Conservation (phyloP, 2,329 filamentous ascomycete genomes). For the Zalaria sp. region DNA sequence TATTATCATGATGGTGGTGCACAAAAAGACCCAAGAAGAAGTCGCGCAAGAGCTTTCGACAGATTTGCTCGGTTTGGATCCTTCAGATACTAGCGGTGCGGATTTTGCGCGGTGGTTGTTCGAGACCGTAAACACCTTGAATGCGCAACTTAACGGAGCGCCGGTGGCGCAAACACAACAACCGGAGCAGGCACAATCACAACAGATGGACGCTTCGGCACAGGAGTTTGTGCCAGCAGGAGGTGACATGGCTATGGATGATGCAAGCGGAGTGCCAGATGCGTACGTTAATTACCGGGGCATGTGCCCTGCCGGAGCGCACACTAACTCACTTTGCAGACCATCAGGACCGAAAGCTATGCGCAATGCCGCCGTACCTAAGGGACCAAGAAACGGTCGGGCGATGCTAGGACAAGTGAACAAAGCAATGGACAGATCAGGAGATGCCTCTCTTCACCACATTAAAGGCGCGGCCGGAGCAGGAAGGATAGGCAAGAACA, state of each 20-base stretch:
- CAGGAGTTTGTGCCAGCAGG: conserved; percentile 17
- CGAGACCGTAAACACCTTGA: conserved; percentile 59
- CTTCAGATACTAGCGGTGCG: conserved; percentile 68
- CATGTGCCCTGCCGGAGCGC: too few species aligned
- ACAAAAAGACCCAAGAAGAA: conserved; percentile 83
- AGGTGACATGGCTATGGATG: conserved; percentile 62
- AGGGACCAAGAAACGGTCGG: conserved; percentile 38
- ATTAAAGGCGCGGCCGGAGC: conserved; percentile 56
- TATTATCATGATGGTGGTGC: conserved; percentile 92
- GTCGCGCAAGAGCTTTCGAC: conserved; percentile 78
- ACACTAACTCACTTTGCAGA: conserved; percentile 30
- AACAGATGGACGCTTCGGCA: conserved; percentile 1
- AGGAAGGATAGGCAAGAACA: conserved; percentile 64
- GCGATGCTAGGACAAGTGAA: conserved; percentile 63
- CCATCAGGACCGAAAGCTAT: conserved; percentile 92
- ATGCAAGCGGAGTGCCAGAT: conserved; percentile 27
- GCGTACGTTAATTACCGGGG: too few species aligned
- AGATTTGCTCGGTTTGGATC: conserved; percentile 68
- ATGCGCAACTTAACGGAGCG: conserved; percentile 45
- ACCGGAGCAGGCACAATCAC: conserved; percentile 6
- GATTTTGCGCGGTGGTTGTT: conserved; percentile 93
- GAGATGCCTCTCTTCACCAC: conserved; percentile 63
- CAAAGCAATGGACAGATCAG: conserved; percentile 64
- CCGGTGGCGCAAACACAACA: conserved; percentile 9
- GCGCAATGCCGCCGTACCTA: conserved; percentile 50